Evolutionary conservation across 2,329 filamentous ascomycete species (phyloP).

Genomic region (Lachnellula occidentalis): DNA sequence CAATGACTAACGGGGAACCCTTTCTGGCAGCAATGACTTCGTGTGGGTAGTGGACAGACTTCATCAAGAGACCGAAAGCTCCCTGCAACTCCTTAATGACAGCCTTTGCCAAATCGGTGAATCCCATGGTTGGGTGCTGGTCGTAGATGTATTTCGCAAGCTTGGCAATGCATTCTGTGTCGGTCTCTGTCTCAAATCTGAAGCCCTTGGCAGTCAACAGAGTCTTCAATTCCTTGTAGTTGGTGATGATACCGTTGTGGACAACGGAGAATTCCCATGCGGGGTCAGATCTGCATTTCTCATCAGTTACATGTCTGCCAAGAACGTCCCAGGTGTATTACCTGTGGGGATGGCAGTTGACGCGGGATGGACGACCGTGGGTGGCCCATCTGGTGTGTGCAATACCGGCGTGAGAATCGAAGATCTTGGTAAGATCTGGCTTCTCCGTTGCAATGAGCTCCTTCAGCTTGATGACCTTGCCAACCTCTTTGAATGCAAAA

Average conservation of each 20-base stretch:
- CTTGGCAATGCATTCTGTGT: slow-evolving; percentile 99
- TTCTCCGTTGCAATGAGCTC: slow-evolving; percentile 80
- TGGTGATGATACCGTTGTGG: slow-evolving; percentile 99
- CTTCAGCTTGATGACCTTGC: slow-evolving; percentile 96
- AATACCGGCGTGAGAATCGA: slow-evolving; percentile 97
- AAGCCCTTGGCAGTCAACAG: slow-evolving; percentile 92
- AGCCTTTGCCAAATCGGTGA: slow-evolving; percentile 93
- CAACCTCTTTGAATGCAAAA: slow-evolving; percentile 96
- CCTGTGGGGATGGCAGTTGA: slow-evolving; percentile 98
- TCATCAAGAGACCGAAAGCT: slow-evolving; percentile 93
- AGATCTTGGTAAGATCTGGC: slow-evolving; percentile 84
- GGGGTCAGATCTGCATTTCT: slow-evolving; percentile 68
- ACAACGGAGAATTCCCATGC: slow-evolving; percentile 96
- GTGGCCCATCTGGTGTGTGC: slow-evolving; percentile 99
- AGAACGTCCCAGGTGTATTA: slow-evolving; percentile 39
- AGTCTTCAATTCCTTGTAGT: slow-evolving; percentile 99
- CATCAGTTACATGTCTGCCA: slow-evolving; percentile 12
- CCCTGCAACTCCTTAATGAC: slow-evolving; percentile 98
- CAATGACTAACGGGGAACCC: slow-evolving; percentile 94
- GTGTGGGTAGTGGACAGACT: slow-evolving; percentile 97
- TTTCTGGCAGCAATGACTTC: slow-evolving; percentile 97
- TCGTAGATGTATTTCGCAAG: slow-evolving; percentile 97
- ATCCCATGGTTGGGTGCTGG: slow-evolving; percentile 87
- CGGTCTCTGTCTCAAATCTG: slow-evolving; percentile 98
- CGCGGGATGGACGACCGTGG: slow-evolving; percentile 85